Base-by-base conservation (phyloP, 2,329 filamentous ascomycete species). In the Fulvia fulva region DNA sequence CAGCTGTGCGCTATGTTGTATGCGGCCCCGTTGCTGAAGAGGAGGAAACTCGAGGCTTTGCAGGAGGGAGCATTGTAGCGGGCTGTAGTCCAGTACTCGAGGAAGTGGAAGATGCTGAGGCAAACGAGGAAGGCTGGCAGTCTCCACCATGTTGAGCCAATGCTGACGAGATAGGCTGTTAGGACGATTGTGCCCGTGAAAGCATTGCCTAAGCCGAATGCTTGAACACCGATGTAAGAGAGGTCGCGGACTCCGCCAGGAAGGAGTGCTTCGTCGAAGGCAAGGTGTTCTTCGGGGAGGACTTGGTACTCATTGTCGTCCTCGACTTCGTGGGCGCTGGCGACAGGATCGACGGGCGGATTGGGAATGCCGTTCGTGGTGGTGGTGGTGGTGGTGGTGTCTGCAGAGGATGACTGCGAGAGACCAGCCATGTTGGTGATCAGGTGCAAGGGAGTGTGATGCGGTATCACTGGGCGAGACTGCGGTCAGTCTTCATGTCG, bases 61-160 rank as follows among this genome's bases (percentile, higher is more conserved):
- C 90, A 90, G 53, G 85, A 81, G 16, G 82, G 80, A 0, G 90
- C 90, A 75, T 97, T 97, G 77, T 89, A 90, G 56, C 81, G 79
- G 8, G 93, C 92, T 0, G 93, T 97, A 30, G 87, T 90, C 81
- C 87, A 96, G 80, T 92, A 99, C 76, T 99, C 94, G 74, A 97
- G 86, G 76, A 96, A 97, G 79, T 99, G 94, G 77, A 97, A 97
- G 28, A 88, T 67, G 25, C 87, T 83, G 50, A 97, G 86, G 14
- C 85, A 78, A 53, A 78, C 77, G 50, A 88, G 69, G 77, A 93
- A 93, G 72, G 83, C 79, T 8, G 81, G 79, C 0, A 83, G 72
- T 22, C 85, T 78, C 85, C 85, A 88, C 62, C 58, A 64, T 5
- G 44, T 74, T 66, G 25, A 55, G 37, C 19, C 3, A 9, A 46